These are phyloP conservation scores for Solanum chmielewskii DNA, from an alignment of 257 asterid genomes.

Conservation along the genomic window DNA sequence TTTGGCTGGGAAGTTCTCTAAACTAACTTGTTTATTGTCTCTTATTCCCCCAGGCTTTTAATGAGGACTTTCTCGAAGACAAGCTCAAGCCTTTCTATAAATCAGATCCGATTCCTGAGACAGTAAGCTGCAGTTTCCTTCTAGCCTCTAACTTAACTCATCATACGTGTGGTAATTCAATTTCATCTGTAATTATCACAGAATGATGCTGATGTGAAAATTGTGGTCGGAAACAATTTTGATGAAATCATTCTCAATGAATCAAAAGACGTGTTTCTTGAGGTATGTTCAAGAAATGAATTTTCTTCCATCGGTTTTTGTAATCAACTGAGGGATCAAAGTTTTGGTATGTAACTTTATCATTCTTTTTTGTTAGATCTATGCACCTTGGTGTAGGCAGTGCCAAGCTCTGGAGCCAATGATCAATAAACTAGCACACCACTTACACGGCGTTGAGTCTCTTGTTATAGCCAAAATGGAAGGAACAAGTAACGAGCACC, in stretches of 20 bases:
- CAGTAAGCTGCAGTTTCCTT: slow-evolving; percentile 27
- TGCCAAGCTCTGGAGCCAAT: slow-evolving; percentile 89
- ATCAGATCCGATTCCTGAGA: slow-evolving; percentile 84
- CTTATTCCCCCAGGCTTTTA: slow-evolving; percentile 46
- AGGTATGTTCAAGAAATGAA: slow-evolving; percentile 32
- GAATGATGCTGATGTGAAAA: slow-evolving; percentile 73
- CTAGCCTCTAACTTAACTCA: neutral
- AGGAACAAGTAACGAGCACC: slow-evolving; percentile 89
- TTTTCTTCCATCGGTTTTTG: neutral
- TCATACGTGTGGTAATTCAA: neutral
- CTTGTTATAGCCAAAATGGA: slow-evolving; percentile 77
- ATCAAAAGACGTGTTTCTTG: slow-evolving; percentile 90
- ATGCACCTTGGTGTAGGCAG: slow-evolving; percentile 97
- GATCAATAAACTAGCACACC: slow-evolving; percentile 78
- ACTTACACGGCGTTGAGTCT: slow-evolving; percentile 55
- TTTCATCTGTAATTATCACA: slow-evolving; percentile 4
- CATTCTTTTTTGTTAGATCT: slow-evolving; percentile 30
- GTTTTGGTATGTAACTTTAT: neutral
- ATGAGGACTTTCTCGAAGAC: slow-evolving; percentile 54
- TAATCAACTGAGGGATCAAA: neutral
- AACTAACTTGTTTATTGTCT: neutral
- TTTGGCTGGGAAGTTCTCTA: neutral
- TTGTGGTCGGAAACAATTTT: slow-evolving; percentile 27
- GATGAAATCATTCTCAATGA: slow-evolving; percentile 40
- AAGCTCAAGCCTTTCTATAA: slow-evolving; percentile 74